Conservation (phyloP, 441 rosid genomes). For the Daphne laureola region DNA sequence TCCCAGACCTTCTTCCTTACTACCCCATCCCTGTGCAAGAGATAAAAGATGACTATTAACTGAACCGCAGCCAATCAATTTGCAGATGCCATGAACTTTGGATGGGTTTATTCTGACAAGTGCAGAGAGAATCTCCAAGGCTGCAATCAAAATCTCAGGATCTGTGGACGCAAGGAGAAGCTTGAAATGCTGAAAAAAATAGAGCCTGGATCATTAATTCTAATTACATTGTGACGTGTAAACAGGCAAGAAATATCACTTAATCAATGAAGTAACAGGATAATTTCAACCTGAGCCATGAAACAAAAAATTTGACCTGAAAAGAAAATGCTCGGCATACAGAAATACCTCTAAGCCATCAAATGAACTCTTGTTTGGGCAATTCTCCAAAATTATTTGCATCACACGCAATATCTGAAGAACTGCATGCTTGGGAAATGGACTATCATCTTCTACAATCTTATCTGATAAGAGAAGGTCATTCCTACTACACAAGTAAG, state of each 20-base stretch:
- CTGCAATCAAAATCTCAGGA: constrained; percentile 86
- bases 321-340: constrained; percentile 6
- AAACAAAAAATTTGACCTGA: constrained; percentile 5
- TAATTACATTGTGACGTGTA: constrained; percentile 5
- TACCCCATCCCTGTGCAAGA: constrained; percentile 98
- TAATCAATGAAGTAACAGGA: constrained; percentile 4
- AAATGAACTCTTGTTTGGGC: constrained; percentile 84
- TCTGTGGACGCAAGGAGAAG: constrained; percentile 89
- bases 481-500: constrained; percentile 70
- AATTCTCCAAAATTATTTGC: constrained; percentile 90
- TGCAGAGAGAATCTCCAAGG: constrained; percentile 84
- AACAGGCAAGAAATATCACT: background rate
- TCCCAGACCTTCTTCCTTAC: constrained; percentile 99
- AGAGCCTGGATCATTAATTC: constrained; percentile 16
- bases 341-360: constrained; percentile 86
- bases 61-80: constrained; percentile 80
- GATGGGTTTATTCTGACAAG: constrained; percentile 88
- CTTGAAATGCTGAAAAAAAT: constrained; percentile 78
- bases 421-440: constrained; percentile 78
- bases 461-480: constrained; percentile 75
- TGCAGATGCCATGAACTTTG: constrained; percentile 84
- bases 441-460: constrained; percentile 56
- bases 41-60: constrained; percentile 81
- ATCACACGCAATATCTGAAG: constrained; percentile 85
- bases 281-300: background rate